Conservation (phyloP, 2,329 filamentous ascomycete genomes). For the Venturia aucupariae region DNA sequence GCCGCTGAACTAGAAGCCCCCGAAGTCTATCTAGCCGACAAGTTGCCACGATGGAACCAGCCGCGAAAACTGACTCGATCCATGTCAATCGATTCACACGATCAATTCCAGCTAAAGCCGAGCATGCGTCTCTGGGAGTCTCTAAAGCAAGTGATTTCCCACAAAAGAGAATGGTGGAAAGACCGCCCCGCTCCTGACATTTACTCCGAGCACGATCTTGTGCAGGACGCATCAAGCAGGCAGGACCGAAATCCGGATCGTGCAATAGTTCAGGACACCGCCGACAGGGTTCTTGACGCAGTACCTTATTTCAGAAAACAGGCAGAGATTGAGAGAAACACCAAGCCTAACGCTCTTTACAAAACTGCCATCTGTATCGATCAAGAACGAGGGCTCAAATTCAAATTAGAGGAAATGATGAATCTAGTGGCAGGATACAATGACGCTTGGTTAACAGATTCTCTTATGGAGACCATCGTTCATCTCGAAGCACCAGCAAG, state of each 20-base stretch:
- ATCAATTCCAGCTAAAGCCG: not conserved
- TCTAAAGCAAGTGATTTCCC: not conserved
- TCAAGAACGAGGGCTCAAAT: not conserved
- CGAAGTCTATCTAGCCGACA: not conserved
- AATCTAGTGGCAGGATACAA: not conserved
- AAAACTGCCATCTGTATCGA: not conserved
- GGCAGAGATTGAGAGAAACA: not conserved
- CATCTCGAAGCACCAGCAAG: not conserved
- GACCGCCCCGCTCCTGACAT: not conserved
- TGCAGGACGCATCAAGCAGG: not conserved
- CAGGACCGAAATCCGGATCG: not conserved
- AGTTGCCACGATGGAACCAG: not conserved
- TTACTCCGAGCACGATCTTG: not conserved
- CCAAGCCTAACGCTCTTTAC: not conserved
- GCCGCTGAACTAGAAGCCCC: not conserved
- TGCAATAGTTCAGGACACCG: not conserved
- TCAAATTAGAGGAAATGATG: not conserved
- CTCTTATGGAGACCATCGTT: not conserved
- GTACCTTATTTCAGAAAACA: not conserved
- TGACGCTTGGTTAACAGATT: not conserved
- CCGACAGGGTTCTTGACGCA: not conserved
- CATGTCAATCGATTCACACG: not conserved
- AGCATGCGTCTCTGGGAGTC: not conserved
- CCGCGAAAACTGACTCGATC: not conserved
- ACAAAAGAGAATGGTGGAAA: not conserved